Evolutionary conservation across 345 rosid species (phyloP), one percentile per base, ranked within the genome.

Genomic region (Eucalyptus curtisii): DNA sequence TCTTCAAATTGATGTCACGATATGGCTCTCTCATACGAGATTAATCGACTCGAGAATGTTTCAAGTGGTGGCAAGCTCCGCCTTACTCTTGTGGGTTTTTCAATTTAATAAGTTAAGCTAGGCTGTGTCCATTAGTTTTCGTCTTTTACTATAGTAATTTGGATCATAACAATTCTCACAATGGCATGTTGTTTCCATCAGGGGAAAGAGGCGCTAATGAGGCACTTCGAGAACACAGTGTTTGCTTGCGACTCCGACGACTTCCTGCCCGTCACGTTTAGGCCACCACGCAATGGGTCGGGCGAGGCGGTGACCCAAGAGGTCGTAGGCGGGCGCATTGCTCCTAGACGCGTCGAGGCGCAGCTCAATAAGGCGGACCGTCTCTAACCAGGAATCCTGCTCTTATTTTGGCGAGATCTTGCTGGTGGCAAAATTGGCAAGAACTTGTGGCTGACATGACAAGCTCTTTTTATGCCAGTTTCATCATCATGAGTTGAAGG

Each of bases 201-300:
- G 98, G 98, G 98, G 13, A 94, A 91, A 88, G 91, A 91, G 24
- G 82, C 88, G 55, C 88, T 96, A 88, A 90, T 91, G 85, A 90
- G n/a, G 64, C 94, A 92, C 49, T 95, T 95, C 10, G 25, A 90
- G 88, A 85, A 86, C 13, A 92, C 92, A 87, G 48, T 25, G 25
- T 95, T 95, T 85, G 93, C 93, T 5, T 91, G 91, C 20, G 93
- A 86, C 4, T 88, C 88, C 1, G 91, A 95, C 7, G 92, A 89
- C 33, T 96, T 89, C 53, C 86, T 93, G 33, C 98, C 99, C 2
- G 89, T 95, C 1, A 57, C 87, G 3, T 95, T 92, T 88, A 87
- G 31, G 31, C 96, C 96, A 7, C 91, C 94, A 7, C 92, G 98
- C 0, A 91, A 90, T 16, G 98, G 99, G 47, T 88, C 93, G 5